Conservation (phyloP, 2,329 filamentous ascomycete species). For the Rhynchosporium graminicola region DNA sequence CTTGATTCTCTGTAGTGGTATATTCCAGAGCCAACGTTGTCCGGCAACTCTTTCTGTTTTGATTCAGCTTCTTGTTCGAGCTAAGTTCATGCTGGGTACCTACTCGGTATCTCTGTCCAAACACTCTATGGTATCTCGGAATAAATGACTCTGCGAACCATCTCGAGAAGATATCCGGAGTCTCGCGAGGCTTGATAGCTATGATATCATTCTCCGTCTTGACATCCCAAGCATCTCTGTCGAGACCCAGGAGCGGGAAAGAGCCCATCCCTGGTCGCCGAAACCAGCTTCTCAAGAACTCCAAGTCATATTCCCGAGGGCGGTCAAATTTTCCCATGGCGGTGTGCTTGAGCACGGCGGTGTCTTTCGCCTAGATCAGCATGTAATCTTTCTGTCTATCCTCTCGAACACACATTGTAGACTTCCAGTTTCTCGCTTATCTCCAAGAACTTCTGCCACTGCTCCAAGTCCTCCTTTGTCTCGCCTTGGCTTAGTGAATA, state of each 20-base stretch:
- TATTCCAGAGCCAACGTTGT: neutral
- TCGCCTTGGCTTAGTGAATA: slow-evolving; percentile 26
- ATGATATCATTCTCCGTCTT: slow-evolving; percentile 28
- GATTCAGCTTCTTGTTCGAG: no score
- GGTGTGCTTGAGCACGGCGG: no score
- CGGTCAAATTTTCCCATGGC: no score
- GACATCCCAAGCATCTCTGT: slow-evolving; percentile 26
- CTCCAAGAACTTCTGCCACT: slow-evolving; percentile 30
- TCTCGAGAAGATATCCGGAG: slow-evolving; percentile 26
- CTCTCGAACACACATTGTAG: slow-evolving; percentile 31
- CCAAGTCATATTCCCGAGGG: neutral
- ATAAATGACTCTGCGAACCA: slow-evolving; percentile 29
- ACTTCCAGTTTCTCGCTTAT: slow-evolving; percentile 28
- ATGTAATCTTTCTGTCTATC: neutral
- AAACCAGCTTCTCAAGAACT: slow-evolving; percentile 26
- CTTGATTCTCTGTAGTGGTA: slow-evolving; percentile 24
- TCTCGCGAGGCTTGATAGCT: slow-evolving; percentile 24
- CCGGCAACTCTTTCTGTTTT: no score
- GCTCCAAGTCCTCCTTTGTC: slow-evolving; percentile 24
- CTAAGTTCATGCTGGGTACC: no score
- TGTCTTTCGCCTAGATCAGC: no score
- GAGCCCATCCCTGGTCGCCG: slow-evolving; percentile 26
- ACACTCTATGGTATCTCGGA: slow-evolving; percentile 25
- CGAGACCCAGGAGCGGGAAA: slow-evolving; percentile 27
- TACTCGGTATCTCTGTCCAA: no score